Conservation (phyloP, 208 protist genomes). For the Herpetomonas tarakana region DNA sequence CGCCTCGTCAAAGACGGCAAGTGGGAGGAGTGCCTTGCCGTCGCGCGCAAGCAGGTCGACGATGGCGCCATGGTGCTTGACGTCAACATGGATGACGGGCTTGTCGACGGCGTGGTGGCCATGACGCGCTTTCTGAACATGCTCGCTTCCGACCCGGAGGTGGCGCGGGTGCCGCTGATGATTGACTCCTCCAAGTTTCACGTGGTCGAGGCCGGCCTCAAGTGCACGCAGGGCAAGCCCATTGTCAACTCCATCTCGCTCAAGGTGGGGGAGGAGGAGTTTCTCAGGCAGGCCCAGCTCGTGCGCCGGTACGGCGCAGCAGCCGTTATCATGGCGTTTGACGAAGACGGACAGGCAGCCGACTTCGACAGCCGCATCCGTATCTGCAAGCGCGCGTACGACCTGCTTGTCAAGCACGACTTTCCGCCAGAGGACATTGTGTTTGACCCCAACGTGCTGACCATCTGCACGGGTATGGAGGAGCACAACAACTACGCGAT, state of each 20-base stretch:
- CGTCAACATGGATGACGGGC: slow-evolving; percentile 97
- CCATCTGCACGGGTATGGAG: slow-evolving; percentile 95
- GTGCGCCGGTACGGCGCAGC: slow-evolving; percentile 92
- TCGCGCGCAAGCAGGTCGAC: slow-evolving; percentile 87
- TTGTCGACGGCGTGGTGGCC: slow-evolving; percentile 89
- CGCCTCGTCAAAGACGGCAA: slow-evolving; percentile 92
- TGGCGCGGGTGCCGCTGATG: slow-evolving; percentile 93
- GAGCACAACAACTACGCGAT: slow-evolving; percentile 97
- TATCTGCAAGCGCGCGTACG: slow-evolving; percentile 95
- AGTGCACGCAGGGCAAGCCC: slow-evolving; percentile 95
- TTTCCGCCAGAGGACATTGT: slow-evolving; percentile 95
- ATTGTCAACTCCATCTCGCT: slow-evolving; percentile 97
- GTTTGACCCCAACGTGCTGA: slow-evolving; percentile 98
- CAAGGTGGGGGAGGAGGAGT: slow-evolving; percentile 95
- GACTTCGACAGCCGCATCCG: slow-evolving; percentile 79
- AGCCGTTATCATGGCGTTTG: slow-evolving; percentile 94
- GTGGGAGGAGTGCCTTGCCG: slow-evolving; percentile 74
- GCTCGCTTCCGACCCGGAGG: slow-evolving; percentile 94
- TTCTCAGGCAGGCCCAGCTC: slow-evolving; percentile 88
- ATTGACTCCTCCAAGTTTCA: slow-evolving; percentile 97
- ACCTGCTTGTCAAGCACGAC: slow-evolving; percentile 76
- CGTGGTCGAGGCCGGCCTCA: slow-evolving; percentile 91
- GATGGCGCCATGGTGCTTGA: slow-evolving; percentile 96
- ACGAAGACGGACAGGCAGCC: slow-evolving; percentile 95
- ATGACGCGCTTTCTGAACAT: slow-evolving; percentile 95